phyloP scores from a whole-genome alignment of 108 stramenopile species.

The Thalassiosira profunda region DNA sequence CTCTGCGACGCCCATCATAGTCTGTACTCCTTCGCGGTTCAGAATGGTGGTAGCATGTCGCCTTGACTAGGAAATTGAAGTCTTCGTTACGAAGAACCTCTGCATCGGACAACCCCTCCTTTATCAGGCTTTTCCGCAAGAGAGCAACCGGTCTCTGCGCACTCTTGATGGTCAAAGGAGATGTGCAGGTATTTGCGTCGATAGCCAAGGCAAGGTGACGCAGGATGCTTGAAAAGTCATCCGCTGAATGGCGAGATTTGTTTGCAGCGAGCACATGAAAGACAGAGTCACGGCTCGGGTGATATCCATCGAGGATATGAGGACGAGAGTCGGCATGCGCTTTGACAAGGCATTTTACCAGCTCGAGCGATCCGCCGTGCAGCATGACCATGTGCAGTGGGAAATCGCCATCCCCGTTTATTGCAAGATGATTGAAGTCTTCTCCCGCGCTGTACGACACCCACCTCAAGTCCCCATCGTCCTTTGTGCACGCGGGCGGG shows the following conservation, averaged over 20 bases:
- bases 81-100: neutral
- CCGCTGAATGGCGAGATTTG: neutral
- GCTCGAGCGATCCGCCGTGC: neutral
- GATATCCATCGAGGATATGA: no score
- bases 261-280: neutral
- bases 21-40: neutral
- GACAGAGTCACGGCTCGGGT: neutral
- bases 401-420: neutral
- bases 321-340: neutral
- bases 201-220: neutral
- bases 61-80: neutral
- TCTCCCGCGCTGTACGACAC: no score
- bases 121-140: neutral
- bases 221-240: neutral
- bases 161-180: neutral
- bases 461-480: neutral
- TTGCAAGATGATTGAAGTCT: neutral
- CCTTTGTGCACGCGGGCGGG: neutral
- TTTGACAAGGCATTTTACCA: neutral
- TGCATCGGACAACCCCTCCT: neutral
- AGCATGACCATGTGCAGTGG: neutral
- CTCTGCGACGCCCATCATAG: neutral
- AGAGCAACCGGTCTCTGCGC: neutral
- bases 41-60: neutral
- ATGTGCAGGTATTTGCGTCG: neutral